These are phyloP conservation scores for Coemansia sp. DNA, from an alignment of 192 early-diverging fungal genomes.

Conservation along the genomic window DNA sequence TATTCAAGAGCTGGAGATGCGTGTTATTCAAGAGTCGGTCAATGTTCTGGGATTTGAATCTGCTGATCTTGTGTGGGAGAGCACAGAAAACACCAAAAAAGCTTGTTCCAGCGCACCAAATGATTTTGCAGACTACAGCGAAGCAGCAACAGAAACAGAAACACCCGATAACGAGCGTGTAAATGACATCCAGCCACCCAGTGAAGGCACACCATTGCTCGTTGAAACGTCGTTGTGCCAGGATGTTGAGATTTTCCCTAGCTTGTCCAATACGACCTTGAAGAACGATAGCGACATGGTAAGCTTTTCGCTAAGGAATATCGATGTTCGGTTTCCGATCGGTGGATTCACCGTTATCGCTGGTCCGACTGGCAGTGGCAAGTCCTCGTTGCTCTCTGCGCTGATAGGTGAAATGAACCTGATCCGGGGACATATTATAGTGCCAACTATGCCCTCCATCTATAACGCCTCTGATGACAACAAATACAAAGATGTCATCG, in stretches of 20 bases:
- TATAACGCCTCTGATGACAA: background rate
- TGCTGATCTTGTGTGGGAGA: conserved; percentile 17
- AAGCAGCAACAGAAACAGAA: background rate
- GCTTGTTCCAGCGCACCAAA: too few species aligned
- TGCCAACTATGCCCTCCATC: conserved; percentile 9
- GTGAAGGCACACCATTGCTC: conserved; percentile 9
- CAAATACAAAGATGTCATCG: conserved; percentile 10
- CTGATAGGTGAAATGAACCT: conserved; percentile 73
- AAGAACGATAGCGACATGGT: background rate
- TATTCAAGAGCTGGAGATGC: conserved; percentile 9
- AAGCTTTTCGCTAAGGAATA: conserved; percentile 58
- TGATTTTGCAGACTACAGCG: background rate
- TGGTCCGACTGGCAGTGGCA: conserved; percentile 85
- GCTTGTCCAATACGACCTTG: background rate
- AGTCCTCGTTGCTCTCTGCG: conserved; percentile 70
- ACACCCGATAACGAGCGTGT: background rate
- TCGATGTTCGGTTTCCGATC: conserved; percentile 64
- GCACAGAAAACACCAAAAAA: background rate
- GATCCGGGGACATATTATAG: conserved; percentile 11
- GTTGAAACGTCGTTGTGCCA: background rate
- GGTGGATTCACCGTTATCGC: conserved; percentile 68
- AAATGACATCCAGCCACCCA: background rate
- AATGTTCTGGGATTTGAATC: conserved; percentile 7
- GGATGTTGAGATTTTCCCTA: background rate
- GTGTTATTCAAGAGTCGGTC: background rate